Evolutionary conservation across 768 basidiomycete genomes (phyloP).

Genomic region (Boletus edulis): DNA sequence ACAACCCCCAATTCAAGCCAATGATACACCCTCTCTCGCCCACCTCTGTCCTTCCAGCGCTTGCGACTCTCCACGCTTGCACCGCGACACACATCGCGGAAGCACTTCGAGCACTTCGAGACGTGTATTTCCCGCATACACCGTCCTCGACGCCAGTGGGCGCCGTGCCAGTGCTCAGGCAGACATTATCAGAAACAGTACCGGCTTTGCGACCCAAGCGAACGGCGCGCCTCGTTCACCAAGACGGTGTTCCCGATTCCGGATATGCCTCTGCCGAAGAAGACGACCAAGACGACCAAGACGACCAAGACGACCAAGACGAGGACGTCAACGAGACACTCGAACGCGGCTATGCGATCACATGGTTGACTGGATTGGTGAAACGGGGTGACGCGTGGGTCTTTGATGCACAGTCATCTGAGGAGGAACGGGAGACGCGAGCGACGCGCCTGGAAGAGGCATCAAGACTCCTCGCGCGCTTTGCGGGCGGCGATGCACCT

Average conservation of each 20-base stretch:
- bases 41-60: slow-evolving; percentile 54
- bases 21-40: slow-evolving; percentile 35
- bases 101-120: slow-evolving; percentile 44
- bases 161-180: slow-evolving; percentile 20
- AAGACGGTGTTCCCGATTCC: slow-evolving; percentile 58
- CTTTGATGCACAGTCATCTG: slow-evolving; percentile 17
- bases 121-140: slow-evolving; percentile 50
- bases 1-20: background rate
- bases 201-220: slow-evolving; percentile 27
- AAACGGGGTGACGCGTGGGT: slow-evolving; percentile 57
- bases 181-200: slow-evolving; percentile 11
- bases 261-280: slow-evolving; percentile 77
- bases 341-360: slow-evolving; percentile 66
- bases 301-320: slow-evolving; percentile 24
- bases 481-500: slow-evolving; percentile 42
- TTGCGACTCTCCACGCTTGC: slow-evolving; percentile 40
- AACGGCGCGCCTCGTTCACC: slow-evolving; percentile 30
- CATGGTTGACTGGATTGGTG: slow-evolving; percentile 73
- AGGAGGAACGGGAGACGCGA: slow-evolving; percentile 41
- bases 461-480: slow-evolving; percentile 52
- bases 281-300: slow-evolving; percentile 40
- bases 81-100: slow-evolving; percentile 37
- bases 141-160: slow-evolving; percentile 4
- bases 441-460: slow-evolving; percentile 52
- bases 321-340: slow-evolving; percentile 31